Conservation (phyloP, 495 filamentous ascomycete species). For the Trichoderma virens region DNA sequence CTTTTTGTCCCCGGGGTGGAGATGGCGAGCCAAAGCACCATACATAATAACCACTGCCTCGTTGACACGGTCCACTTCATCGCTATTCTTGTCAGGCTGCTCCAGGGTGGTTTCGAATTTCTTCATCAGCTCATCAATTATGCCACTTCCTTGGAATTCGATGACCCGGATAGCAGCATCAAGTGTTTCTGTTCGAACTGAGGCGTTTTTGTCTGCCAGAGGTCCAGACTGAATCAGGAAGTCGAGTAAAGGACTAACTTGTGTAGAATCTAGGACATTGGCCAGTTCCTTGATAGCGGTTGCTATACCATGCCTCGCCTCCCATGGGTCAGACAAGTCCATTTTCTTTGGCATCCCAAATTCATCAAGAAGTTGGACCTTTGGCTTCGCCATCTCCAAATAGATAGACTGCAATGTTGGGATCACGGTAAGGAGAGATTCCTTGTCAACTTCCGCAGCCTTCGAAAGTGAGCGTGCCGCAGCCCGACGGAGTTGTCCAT, state of each 20-base stretch:
- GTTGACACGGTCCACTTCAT: slow-evolving; percentile 77
- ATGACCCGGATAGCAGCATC: slow-evolving; percentile 81
- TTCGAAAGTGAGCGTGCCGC: slow-evolving; percentile 77
- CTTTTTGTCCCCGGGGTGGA: slow-evolving; percentile 73
- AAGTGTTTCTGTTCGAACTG: slow-evolving; percentile 84
- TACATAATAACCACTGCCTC: slow-evolving; percentile 97
- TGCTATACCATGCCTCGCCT: slow-evolving; percentile 77
- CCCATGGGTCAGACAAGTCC: slow-evolving; percentile 82
- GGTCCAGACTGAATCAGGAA: slow-evolving; percentile 83
- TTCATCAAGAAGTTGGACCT: slow-evolving; percentile 72
- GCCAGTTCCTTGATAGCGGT: slow-evolving; percentile 78
- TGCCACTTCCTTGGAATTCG: slow-evolving; percentile 62
- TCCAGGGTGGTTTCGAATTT: slow-evolving; percentile 80
- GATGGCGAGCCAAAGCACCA: slow-evolving; percentile 81
- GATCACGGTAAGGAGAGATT: slow-evolving; percentile 42
- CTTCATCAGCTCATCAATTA: slow-evolving; percentile 86
- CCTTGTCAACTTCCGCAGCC: slow-evolving; percentile 50
- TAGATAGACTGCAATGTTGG: slow-evolving; percentile 60
- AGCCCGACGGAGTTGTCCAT: slow-evolving; percentile 72
- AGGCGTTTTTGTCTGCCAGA: slow-evolving; percentile 66
- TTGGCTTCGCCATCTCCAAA: slow-evolving; percentile 67
- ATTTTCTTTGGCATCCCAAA: slow-evolving; percentile 88
- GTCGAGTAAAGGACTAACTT: slow-evolving; percentile 67
- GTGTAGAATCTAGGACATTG: slow-evolving; percentile 52
- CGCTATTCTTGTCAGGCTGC: slow-evolving; percentile 67